These are phyloP conservation scores for Amphicarpaea edgeworthii DNA, from an alignment of 306 rosid genomes.

Conservation along the genomic window DNA sequence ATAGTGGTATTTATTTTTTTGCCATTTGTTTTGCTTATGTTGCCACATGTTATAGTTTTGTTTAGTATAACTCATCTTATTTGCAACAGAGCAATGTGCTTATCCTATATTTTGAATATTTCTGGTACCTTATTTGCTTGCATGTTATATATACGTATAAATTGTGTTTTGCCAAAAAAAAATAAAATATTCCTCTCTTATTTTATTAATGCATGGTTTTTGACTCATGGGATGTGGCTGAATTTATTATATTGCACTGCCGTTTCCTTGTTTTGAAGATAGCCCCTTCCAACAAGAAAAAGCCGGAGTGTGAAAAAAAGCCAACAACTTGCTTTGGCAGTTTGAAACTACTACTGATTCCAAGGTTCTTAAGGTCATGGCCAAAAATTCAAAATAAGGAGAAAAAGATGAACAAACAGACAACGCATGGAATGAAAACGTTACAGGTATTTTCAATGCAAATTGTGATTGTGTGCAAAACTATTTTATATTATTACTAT, in stretches of 20 bases:
- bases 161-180: too few species aligned
- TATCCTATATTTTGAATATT: too few species aligned
- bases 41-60: too few species aligned
- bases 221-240: not conserved
- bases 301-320: constrained; percentile 37
- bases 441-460: constrained; percentile 38
- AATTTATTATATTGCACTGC: not conserved
- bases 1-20: too few species aligned
- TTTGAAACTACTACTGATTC: constrained; percentile 55
- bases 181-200: too few species aligned
- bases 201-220: not conserved
- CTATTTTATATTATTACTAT: too few species aligned
- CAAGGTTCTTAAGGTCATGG: constrained; percentile 52
- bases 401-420: constrained; percentile 48
- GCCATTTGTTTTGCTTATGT: too few species aligned
- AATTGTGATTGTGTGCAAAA: too few species aligned
- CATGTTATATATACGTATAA: too few species aligned
- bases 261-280: constrained; percentile 39
- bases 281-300: constrained; percentile 45
- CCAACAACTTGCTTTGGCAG: constrained; percentile 57
- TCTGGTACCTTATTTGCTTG: too few species aligned
- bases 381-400: constrained; percentile 36
- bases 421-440: constrained; percentile 25
- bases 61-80: too few species aligned
- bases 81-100: too few species aligned